phyloP scores from a whole-genome alignment of 2,329 filamentous ascomycete genomes.

The Fusarium globosum region DNA sequence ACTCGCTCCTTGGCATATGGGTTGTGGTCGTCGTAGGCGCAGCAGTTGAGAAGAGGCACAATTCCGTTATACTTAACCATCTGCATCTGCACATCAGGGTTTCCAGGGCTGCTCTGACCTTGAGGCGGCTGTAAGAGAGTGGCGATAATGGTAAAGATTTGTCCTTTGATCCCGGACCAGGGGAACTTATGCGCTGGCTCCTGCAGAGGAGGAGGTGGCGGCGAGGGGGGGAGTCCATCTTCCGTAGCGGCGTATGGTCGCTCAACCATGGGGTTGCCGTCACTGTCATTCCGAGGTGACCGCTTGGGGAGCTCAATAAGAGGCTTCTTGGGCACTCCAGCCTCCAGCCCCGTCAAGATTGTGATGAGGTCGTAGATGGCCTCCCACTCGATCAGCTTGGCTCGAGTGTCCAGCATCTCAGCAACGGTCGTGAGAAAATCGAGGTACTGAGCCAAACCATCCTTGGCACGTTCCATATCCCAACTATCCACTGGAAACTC shows the following conservation, averaged over 20 bases:
- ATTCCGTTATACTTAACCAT: constrained; percentile 88
- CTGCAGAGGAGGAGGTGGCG: constrained; percentile 62
- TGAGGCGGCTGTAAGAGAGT: constrained; percentile 87
- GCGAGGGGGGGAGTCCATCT: constrained; percentile 51
- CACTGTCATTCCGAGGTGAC: constrained; percentile 31
- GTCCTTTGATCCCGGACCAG: constrained; percentile 84
- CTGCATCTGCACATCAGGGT: constrained; percentile 85
- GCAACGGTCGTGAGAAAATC: constrained; percentile 93
- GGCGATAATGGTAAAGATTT: constrained; percentile 90
- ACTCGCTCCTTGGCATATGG: constrained; percentile 94
- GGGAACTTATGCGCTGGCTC: constrained; percentile 72
- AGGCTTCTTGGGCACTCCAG: constrained; percentile 85
- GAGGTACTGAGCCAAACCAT: constrained; percentile 92
- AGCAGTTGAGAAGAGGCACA: constrained; percentile 88
- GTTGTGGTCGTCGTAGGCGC: constrained; percentile 91
- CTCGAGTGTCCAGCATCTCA: constrained; percentile 84
- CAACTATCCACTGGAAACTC: constrained; percentile 95
- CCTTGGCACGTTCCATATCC: constrained; percentile 98
- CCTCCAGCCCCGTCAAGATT: constrained; percentile 86
- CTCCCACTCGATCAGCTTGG: constrained; percentile 91
- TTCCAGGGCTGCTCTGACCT: constrained; percentile 69
- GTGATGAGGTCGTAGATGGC: constrained; percentile 89
- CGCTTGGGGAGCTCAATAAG: constrained; percentile 62
- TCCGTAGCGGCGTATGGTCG: constrained; percentile 66
- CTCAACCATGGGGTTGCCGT: constrained; percentile 63